Evolutionary conservation across 1,284 basidiomycete species (phyloP).

Genomic region (Moesziomyces parantarcticus): DNA sequence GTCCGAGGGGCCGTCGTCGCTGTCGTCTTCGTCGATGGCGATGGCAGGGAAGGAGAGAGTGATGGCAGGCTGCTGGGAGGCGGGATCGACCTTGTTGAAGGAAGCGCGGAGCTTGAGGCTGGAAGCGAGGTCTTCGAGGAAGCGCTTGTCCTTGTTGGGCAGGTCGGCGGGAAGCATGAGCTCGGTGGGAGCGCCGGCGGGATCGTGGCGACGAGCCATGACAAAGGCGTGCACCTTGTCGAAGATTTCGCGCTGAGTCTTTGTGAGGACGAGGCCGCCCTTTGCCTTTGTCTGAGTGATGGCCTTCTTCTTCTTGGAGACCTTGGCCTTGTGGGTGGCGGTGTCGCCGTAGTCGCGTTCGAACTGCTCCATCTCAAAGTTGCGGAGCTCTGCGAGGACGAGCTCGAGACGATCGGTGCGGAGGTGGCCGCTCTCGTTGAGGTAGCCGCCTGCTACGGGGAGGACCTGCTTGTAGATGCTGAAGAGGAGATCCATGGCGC

Average conservation of each 20-base stretch:
- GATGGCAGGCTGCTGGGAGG: conserved; percentile 52
- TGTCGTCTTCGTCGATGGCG: conserved; percentile 35
- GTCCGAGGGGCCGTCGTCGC: conserved; percentile 31
- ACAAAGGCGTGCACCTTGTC: conserved; percentile 78
- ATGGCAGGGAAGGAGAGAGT: conserved; percentile 47
- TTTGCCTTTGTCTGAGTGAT: conserved; percentile 82
- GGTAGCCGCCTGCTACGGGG: conserved; percentile 86
- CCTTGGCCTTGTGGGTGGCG: conserved; percentile 70
- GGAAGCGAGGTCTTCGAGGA: conserved; percentile 55
- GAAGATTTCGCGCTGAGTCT: conserved; percentile 31
- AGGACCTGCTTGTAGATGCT: conserved; percentile 93
- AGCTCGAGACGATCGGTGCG: conserved; percentile 83
- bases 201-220: conserved; percentile 81
- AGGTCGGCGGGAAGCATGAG: conserved; percentile 49
- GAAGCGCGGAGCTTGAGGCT: conserved; percentile 53
- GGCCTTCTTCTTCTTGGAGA: conserved; percentile 74
- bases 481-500: conserved; percentile 90
- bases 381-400: conserved; percentile 85
- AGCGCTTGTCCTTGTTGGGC: conserved; percentile 46
- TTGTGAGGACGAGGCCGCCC: conserved; percentile 45
- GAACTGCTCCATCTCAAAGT: conserved; percentile 88
- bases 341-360: conserved; percentile 88
- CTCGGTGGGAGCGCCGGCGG: conserved; percentile 48
- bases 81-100: conserved; percentile 64
- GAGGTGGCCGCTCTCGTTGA: conserved; percentile 90